Evolutionary conservation across 495 filamentous ascomycete species (phyloP).

Genomic region (Lasiosphaeriaceae sp.): DNA sequence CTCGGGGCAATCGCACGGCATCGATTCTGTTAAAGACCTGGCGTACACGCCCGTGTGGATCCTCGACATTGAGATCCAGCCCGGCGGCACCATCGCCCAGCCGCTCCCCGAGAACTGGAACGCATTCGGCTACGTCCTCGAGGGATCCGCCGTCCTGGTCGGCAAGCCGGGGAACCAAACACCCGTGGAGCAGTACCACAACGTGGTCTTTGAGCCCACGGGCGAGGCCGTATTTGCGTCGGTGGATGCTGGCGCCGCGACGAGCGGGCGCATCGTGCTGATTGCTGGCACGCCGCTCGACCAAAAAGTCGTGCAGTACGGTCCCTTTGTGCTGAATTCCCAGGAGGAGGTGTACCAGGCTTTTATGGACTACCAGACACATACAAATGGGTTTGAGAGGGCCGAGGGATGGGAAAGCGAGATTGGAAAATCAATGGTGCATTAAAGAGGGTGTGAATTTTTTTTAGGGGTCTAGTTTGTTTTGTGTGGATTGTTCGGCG

Average conservation of each 20-base stretch:
- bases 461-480: neutral
- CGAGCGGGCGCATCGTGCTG: conserved; percentile 67
- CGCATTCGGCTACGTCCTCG: conserved; percentile 79
- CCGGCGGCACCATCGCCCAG: conserved; percentile 72
- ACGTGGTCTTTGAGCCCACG: conserved; percentile 79
- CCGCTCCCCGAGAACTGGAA: conserved; percentile 80
- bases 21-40: conserved; percentile 81
- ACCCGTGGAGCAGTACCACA: conserved; percentile 69
- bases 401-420: conserved; percentile 81
- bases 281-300: conserved; percentile 83
- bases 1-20: conserved; percentile 73
- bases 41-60: conserved; percentile 97
- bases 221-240: conserved; percentile 70
- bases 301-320: conserved; percentile 93
- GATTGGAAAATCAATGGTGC: conserved; percentile 72
- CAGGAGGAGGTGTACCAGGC: conserved; percentile 88
- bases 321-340: conserved; percentile 83
- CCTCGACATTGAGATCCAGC: conserved; percentile 76
- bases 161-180: conserved; percentile 55
- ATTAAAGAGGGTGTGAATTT: neutral
- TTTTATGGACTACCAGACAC: conserved; percentile 79
- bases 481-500: too few relatives aligned
- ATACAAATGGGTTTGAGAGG: conserved; percentile 87
- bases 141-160: conserved; percentile 66
- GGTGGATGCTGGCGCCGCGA: conserved; percentile 65